Evolutionary conservation across 768 basidiomycete genomes (phyloP).

Genomic region (Agrocybe pediades): DNA sequence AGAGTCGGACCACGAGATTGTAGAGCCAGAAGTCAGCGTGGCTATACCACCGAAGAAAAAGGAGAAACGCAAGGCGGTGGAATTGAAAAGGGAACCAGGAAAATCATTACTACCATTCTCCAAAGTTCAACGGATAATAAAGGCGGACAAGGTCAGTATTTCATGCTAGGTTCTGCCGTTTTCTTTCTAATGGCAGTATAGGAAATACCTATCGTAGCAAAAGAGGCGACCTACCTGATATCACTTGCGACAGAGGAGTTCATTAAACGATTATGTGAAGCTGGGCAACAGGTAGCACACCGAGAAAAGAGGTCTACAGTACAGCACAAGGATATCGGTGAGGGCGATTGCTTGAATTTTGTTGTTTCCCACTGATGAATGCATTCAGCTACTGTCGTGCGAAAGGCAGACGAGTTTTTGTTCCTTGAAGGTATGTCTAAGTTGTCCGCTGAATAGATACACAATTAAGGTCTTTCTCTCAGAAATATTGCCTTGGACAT

Average conservation of each 20-base stretch:
- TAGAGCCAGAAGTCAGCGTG: neutral
- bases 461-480: neutral
- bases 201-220: constrained; percentile 77
- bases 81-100: constrained; percentile 43
- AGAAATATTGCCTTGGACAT: constrained; percentile 64
- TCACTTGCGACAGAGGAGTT: constrained; percentile 89
- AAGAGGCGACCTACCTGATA: constrained; percentile 79
- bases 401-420: constrained; percentile 72
- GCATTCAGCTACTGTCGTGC: constrained; percentile 55
- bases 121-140: constrained; percentile 82
- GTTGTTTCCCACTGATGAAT: neutral
- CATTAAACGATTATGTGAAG: constrained; percentile 71
- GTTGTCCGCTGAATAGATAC: neutral
- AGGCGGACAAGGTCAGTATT: constrained; percentile 81
- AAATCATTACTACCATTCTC: constrained; percentile 76
- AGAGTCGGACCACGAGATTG: neutral
- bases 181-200: constrained; percentile 22
- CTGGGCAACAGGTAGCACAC: constrained; percentile 69
- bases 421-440: constrained; percentile 68
- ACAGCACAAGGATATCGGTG: constrained; percentile 81
- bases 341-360: constrained; percentile 20
- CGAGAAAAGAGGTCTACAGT: constrained; percentile 74
- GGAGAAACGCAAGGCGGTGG: constrained; percentile 27
- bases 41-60: constrained; percentile 18
- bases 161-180: neutral